Percentiles rank a stretch among this genome's conserved stretches.
These are phyloP conservation scores for Oryza meyeriana DNA, from an alignment of 176 grass and related monocot species.

Conservation along the genomic window DNA sequence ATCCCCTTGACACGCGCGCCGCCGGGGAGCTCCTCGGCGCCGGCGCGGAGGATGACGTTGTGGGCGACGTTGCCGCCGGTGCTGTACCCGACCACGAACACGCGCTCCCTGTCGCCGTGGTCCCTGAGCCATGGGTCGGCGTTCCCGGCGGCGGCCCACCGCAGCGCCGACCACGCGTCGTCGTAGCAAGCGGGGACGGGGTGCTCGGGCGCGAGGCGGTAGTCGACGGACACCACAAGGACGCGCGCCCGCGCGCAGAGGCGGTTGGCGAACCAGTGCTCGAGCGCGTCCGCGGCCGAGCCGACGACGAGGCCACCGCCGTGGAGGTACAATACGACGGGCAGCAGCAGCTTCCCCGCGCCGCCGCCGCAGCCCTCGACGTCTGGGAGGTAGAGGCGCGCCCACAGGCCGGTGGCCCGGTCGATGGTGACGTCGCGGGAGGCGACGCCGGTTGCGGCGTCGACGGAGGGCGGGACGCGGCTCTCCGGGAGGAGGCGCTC, in stretches of 20 bases:
- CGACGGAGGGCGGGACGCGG: slow-evolving; percentile 36
- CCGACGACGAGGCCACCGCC: slow-evolving; percentile 44
- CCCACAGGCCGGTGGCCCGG: slow-evolving; percentile 38
- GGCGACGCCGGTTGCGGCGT: slow-evolving; percentile 42
- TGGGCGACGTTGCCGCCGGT: slow-evolving; percentile 52
- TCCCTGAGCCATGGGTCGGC: slow-evolving; percentile 32
- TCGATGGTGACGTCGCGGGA: slow-evolving; percentile 52
- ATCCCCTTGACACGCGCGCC: slow-evolving; percentile 19
- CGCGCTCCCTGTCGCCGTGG: slow-evolving; percentile 22
- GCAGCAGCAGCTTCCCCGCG: not conserved
- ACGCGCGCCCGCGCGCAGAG: slow-evolving; percentile 32
- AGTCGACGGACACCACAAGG: slow-evolving; percentile 59
- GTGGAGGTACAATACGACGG: slow-evolving; percentile 55
- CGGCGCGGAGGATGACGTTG: slow-evolving; percentile 44
- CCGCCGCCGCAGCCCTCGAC: not conserved
- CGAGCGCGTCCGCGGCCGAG: slow-evolving; percentile 32
- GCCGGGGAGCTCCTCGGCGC: not conserved
- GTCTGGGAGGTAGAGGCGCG: slow-evolving; percentile 56
- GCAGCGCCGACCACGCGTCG: slow-evolving; percentile 41
- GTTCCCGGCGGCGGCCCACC: not conserved
- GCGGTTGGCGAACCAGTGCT: slow-evolving; percentile 55
- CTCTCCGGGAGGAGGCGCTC: slow-evolving; percentile 31
- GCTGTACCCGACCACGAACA: slow-evolving; percentile 51
- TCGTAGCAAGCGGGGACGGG: slow-evolving; percentile 55
- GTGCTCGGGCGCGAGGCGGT: slow-evolving; percentile 73